Conservation (phyloP, 768 basidiomycete genomes). For the Boletus speciosus region DNA sequence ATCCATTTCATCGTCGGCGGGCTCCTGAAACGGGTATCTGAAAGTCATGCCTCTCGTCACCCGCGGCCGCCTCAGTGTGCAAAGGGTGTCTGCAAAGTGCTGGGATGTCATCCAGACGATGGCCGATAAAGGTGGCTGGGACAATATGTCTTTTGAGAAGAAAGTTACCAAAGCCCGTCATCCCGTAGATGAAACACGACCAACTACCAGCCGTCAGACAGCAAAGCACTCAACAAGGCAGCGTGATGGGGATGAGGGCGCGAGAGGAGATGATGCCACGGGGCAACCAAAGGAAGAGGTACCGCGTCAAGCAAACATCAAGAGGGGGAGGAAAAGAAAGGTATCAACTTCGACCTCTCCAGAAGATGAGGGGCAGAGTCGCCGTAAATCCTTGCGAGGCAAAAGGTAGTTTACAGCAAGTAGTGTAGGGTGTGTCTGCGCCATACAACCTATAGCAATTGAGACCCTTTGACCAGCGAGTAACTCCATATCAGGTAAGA, state of each 20-base stretch:
- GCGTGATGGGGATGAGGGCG: conserved; percentile 1
- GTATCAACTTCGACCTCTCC: background rate
- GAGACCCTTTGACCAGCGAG: background rate
- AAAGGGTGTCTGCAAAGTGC: conserved; percentile 64
- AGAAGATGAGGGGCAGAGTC: conserved; percentile 7
- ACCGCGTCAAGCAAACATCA: background rate
- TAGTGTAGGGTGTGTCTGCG: background rate
- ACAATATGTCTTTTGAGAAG: conserved; percentile 43
- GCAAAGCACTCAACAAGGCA: background rate
- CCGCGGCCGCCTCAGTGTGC: conserved; percentile 83
- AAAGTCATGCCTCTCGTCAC: conserved; percentile 77
- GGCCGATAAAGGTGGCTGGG: conserved; percentile 79
- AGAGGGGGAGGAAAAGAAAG: conserved; percentile 26
- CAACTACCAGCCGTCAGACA: background rate
- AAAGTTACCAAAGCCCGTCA: conserved; percentile 16
- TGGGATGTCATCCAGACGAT: conserved; percentile 61
- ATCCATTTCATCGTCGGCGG: background rate
- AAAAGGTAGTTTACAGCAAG: conserved; percentile 6
- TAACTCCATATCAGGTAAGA: background rate
- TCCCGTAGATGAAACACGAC: background rate
- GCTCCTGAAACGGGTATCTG: conserved; percentile 11
- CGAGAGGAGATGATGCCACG: conserved; percentile 1
- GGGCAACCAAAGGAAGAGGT: background rate
- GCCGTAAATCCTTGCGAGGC: conserved; percentile 21
- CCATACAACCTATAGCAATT: no score